phyloP scores from a whole-genome alignment of 176 grass and related monocot species.

The Aegilops umbellulata region DNA sequence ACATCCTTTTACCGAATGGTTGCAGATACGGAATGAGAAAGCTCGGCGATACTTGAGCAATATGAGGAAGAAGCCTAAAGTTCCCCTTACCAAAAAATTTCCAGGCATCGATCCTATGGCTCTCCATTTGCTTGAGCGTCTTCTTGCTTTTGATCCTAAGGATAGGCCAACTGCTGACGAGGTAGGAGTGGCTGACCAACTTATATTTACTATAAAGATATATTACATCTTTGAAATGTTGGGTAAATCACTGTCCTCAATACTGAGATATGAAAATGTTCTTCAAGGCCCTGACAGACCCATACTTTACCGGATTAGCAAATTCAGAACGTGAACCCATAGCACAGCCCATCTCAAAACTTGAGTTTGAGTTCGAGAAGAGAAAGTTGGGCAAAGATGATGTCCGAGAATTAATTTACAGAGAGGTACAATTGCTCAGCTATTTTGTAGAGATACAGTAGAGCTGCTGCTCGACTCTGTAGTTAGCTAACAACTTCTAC shows the following conservation, averaged over 20 bases:
- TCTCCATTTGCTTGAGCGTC: slow-evolving; percentile 73
- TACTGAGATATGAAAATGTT: slow-evolving; percentile 39
- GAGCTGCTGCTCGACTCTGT: not conserved
- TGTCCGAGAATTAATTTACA: slow-evolving; percentile 95
- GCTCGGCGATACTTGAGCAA: slow-evolving; percentile 81
- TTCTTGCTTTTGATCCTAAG: slow-evolving; percentile 94
- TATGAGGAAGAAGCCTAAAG: slow-evolving; percentile 76
- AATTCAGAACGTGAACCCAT: slow-evolving; percentile 81
- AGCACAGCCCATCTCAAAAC: slow-evolving; percentile 81
- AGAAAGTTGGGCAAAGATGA: slow-evolving; percentile 95
- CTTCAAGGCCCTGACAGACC: slow-evolving; percentile 72
- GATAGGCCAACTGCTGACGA: slow-evolving; percentile 76
- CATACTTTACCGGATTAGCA: slow-evolving; percentile 85
- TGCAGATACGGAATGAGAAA: slow-evolving; percentile 91
- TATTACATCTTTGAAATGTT: slow-evolving; percentile 14
- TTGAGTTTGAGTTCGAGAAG: slow-evolving; percentile 99
- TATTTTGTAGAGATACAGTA: not conserved
- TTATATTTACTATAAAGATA: slow-evolving; percentile 8
- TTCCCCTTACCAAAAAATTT: slow-evolving; percentile 80
- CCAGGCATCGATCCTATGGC: slow-evolving; percentile 72
- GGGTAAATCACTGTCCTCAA: slow-evolving; percentile 12
- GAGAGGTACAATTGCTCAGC: slow-evolving; percentile 64
- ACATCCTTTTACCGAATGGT: not conserved
- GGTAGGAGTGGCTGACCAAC: slow-evolving; percentile 40
- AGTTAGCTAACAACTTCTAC: not conserved